phyloP scores from a whole-genome alignment of 73 alveolate genomes.

The Paramecium caudatum region DNA sequence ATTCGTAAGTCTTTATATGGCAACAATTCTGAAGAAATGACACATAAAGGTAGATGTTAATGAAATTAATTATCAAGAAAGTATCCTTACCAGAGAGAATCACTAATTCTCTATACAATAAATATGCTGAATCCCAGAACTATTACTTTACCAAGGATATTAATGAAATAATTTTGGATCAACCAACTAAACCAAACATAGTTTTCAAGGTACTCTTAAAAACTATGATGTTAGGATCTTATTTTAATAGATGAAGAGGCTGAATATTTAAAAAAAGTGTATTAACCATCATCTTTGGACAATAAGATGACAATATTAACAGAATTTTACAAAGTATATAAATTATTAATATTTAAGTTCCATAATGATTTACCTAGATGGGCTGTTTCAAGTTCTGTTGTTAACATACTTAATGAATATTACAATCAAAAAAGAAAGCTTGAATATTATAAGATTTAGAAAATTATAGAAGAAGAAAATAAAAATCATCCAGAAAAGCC shows the following conservation, averaged over 20 bases:
- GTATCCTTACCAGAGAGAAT: constrained; percentile 63
- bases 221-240: neutral
- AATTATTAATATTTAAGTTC: neutral
- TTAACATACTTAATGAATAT: constrained; percentile 71
- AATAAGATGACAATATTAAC: constrained; percentile 66
- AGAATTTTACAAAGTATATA: constrained; percentile 70
- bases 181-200: constrained; percentile 63
- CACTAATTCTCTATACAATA: constrained; percentile 65
- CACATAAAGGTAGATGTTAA: constrained; percentile 29
- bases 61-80: constrained; percentile 58
- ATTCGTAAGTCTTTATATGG: constrained; percentile 39
- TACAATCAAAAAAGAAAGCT: constrained; percentile 64
- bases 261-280: constrained; percentile 70
- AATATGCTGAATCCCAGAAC: constrained; percentile 76
- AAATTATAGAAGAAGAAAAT: constrained; percentile 71
- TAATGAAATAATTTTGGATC: constrained; percentile 70
- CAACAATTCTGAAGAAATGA: neutral
- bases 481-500: constrained; percentile 72
- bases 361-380: constrained; percentile 76
- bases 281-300: constrained; percentile 5
- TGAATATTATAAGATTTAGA: constrained; percentile 66
- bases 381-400: constrained; percentile 54
- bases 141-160: constrained; percentile 76
- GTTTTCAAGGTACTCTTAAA: constrained; percentile 9
- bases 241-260: constrained; percentile 62